Percentiles rank a stretch among this genome's conserved stretches.
phyloP scores from a whole-genome alignment of 1,284 basidiomycete species.

The Filobasidium uniguttulatum region DNA sequence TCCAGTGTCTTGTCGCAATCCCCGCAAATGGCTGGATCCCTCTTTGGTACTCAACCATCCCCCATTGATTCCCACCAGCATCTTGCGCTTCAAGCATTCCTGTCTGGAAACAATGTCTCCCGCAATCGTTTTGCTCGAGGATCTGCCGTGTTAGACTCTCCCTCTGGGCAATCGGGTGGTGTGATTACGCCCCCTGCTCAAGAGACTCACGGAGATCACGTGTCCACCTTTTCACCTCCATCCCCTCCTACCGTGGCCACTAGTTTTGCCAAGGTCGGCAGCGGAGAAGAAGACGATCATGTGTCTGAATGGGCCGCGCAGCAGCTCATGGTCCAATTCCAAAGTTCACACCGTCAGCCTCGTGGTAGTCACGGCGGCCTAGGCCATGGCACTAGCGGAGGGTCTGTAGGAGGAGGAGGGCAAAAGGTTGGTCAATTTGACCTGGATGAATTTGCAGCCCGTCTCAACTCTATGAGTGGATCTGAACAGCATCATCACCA shows the following conservation, averaged over 20 bases:
- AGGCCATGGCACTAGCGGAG: too few relatives aligned
- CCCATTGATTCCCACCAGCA: not conserved
- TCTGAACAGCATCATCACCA: too few relatives aligned
- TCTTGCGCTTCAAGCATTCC: not conserved
- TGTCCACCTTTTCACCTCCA: conserved; percentile 1
- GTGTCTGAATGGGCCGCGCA: conserved; percentile 15
- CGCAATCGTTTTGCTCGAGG: not conserved
- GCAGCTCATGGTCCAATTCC: conserved; percentile 13
- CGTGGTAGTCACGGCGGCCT: too few relatives aligned
- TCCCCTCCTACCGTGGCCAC: conserved; percentile 3
- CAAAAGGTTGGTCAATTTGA: too few relatives aligned
- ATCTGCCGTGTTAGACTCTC: not conserved
- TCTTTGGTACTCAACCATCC: not conserved
- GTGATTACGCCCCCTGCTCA: conserved; percentile 6
- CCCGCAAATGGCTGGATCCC: not conserved
- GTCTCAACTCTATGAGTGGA: too few relatives aligned
- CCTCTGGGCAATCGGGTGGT: not conserved
- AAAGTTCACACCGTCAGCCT: too few relatives aligned
- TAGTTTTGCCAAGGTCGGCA: not conserved
- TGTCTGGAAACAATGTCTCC: not conserved
- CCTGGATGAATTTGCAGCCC: too few relatives aligned
- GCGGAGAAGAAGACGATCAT: not conserved
- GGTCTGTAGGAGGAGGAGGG: too few relatives aligned
- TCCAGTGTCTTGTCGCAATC: not conserved
- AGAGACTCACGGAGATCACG: not conserved